phyloP scores from a whole-genome alignment of 1,284 basidiomycete genomes.

The Malassezia brasiliensis region DNA sequence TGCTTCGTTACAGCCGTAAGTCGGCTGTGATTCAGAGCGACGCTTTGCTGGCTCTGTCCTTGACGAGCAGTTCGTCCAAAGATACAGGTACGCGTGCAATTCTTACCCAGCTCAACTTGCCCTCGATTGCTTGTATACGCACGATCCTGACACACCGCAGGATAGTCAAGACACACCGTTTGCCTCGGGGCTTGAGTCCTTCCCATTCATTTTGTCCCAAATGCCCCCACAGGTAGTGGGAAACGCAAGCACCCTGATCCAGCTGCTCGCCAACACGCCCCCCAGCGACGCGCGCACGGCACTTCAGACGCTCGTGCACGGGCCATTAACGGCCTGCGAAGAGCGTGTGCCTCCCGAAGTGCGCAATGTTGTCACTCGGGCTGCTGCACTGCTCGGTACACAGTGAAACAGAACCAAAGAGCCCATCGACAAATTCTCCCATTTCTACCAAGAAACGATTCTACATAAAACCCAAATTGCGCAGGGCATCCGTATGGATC shows the following conservation, averaged over 20 bases:
- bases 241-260: constrained; percentile 6
- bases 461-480: too few species aligned
- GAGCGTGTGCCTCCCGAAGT: background rate
- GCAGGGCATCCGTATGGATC: too few species aligned
- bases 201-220: background rate
- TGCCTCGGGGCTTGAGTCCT: background rate
- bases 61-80: constrained; percentile 51
- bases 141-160: too few species aligned
- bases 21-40: constrained; percentile 82
- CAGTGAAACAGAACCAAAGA: too few species aligned
- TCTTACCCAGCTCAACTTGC: background rate
- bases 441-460: too few species aligned
- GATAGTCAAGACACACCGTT: background rate
- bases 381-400: too few species aligned
- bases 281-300: background rate
- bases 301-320: background rate
- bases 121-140: background rate
- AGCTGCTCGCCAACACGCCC: background rate
- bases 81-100: background rate
- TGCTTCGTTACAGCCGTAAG: constrained; percentile 66
- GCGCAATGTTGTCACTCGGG: background rate
- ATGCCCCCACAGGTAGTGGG: constrained; percentile 6
- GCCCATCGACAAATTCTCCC: too few species aligned
- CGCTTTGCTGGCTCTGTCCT: constrained; percentile 68
- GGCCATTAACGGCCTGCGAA: background rate